phyloP scores from a whole-genome alignment of 805 yeast species.

The Candida nonsorbophila region DNA sequence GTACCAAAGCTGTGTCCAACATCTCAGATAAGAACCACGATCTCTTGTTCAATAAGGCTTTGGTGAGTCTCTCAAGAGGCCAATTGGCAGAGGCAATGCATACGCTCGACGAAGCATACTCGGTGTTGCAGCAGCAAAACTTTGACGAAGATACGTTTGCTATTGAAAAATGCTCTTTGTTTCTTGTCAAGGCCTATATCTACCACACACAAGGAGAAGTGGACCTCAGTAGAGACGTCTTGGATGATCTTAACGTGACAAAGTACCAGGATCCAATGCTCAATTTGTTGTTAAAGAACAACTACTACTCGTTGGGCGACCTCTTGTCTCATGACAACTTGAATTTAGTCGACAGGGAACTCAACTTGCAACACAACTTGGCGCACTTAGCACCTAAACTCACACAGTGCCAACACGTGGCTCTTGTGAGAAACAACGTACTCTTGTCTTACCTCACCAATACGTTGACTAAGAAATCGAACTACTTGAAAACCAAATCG shows the following conservation, averaged over 20 bases:
- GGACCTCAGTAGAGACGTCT: constrained; percentile 27
- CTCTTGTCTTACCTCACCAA: constrained; percentile 37
- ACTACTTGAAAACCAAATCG: constrained; percentile 13
- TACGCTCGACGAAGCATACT: constrained; percentile 41
- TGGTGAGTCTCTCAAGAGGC: constrained; percentile 40
- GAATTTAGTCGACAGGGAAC: constrained; percentile 26
- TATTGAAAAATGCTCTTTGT: constrained; percentile 56
- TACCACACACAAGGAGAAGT: constrained; percentile 30
- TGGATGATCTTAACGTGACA: constrained; percentile 20
- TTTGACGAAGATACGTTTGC: constrained; percentile 43
- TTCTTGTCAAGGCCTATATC: constrained; percentile 55
- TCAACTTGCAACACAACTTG: constrained; percentile 29
- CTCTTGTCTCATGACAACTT: constrained; percentile 14
- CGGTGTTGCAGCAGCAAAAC: constrained; percentile 31
- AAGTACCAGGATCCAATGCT: constrained; percentile 33
- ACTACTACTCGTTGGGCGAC: constrained; percentile 28
- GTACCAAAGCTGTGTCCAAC: constrained; percentile 3
- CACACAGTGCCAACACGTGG: constrained; percentile 33
- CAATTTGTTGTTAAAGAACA: constrained; percentile 40
- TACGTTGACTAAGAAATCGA: constrained; percentile 22
- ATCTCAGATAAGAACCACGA: constrained; percentile 39
- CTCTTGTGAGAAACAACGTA: constrained; percentile 40
- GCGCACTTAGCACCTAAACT: constrained; percentile 25
- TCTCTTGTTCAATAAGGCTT: constrained; percentile 53
- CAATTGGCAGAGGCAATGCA: constrained; percentile 35